These are phyloP conservation scores for Apiotrichum gracile DNA, from an alignment of 1,284 basidiomycete genomes.

Conservation along the genomic window DNA sequence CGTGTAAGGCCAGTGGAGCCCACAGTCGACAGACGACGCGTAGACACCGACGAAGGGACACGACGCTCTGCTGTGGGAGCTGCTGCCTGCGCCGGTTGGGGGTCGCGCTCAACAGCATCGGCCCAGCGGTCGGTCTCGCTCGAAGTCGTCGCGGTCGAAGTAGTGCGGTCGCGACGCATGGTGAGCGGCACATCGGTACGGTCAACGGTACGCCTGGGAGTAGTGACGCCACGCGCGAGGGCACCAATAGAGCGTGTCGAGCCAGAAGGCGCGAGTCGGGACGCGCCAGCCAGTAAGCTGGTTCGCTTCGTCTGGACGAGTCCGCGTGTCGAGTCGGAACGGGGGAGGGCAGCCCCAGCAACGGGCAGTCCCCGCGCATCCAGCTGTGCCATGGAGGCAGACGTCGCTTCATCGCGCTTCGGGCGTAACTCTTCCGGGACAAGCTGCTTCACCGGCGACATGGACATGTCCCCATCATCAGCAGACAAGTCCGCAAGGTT, in stretches of 20 bases:
- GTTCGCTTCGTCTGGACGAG: neutral
- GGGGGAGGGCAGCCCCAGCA: neutral
- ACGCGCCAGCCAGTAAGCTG: neutral
- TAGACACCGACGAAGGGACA: neutral
- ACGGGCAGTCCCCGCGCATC: neutral
- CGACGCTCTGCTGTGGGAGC: neutral
- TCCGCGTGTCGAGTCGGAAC: neutral
- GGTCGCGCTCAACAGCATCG: constrained; percentile 9
- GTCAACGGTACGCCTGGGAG: constrained; percentile 2
- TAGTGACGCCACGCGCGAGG: neutral
- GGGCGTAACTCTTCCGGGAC: neutral
- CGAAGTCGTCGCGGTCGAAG: neutral
- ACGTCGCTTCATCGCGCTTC: neutral
- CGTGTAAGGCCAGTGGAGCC: neutral
- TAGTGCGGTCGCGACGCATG: constrained; percentile 1
- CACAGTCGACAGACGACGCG: neutral
- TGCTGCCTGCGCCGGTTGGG: neutral
- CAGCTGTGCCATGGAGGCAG: neutral
- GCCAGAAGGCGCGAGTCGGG: neutral
- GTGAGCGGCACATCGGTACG: constrained; percentile 10
- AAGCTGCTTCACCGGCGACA: neutral
- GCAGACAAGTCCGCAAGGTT: constrained; percentile 8
- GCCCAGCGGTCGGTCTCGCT: constrained; percentile 9
- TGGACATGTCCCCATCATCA: neutral
- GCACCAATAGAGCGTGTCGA: constrained; percentile 2